phyloP scores from a whole-genome alignment of 1,139 yeast species.

The Casaregolazyma suthepensis region DNA sequence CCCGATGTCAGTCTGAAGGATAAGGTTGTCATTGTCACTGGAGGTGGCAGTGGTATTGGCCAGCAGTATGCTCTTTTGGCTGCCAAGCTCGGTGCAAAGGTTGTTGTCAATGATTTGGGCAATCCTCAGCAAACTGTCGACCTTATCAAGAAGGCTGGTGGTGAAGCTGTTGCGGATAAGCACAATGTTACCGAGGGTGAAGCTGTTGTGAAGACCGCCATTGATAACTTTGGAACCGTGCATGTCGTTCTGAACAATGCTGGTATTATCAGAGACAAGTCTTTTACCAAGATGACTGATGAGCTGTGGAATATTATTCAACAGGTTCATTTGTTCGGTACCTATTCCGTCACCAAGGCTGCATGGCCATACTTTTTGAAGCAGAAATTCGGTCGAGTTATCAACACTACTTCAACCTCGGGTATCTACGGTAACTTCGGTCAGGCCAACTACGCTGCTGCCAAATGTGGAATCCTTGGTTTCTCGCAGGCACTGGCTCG shows the following conservation, averaged over 20 bases:
- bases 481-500: conserved; percentile 79
- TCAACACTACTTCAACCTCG: conserved; percentile 90
- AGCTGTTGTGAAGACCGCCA: conserved; percentile 71
- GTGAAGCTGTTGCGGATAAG: conserved; percentile 80
- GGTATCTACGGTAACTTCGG: conserved; percentile 98
- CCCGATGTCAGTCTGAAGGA: conserved; percentile 54
- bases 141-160: conserved; percentile 72
- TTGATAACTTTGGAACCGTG: conserved; percentile 72
- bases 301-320: conserved; percentile 79
- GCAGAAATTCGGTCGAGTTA: conserved; percentile 74
- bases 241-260: conserved; percentile 90
- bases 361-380: conserved; percentile 88
- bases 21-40: conserved; percentile 88
- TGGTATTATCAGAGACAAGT: conserved; percentile 87
- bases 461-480: conserved; percentile 85
- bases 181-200: conserved; percentile 77
- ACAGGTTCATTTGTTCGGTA: conserved; percentile 77
- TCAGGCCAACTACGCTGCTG: conserved; percentile 92
- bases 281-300: conserved; percentile 78
- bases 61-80: conserved; percentile 79
- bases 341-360: conserved; percentile 75
- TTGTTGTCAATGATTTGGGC: conserved; percentile 86
- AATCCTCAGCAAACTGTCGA: conserved; percentile 64
- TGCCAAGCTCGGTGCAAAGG: conserved; percentile 91
- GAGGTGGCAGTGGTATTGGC: conserved; percentile 96